Percentiles rank a stretch among this genome's conserved stretches.
Conservation (phyloP, 2,329 filamentous ascomycete species). For the Exophiala xenobiotica region DNA sequence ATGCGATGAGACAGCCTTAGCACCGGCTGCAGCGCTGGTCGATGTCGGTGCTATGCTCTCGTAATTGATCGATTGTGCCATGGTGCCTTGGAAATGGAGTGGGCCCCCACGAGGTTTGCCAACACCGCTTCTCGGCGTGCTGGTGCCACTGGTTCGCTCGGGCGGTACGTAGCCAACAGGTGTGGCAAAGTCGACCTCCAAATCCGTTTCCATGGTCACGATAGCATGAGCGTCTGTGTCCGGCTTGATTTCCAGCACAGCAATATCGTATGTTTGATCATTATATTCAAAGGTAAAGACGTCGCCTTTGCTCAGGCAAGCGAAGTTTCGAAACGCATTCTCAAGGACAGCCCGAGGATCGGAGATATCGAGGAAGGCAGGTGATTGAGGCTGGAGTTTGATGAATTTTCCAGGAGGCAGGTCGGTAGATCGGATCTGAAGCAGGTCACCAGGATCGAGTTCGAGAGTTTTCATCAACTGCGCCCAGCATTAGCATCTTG, state of each 20-base stretch:
- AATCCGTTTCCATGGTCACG: constrained; percentile 92
- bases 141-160: constrained; percentile 74
- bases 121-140: constrained; percentile 69
- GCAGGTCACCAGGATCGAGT: constrained; percentile 87
- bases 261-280: constrained; percentile 87
- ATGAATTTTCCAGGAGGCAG: constrained; percentile 87
- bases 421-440: constrained; percentile 93
- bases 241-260: constrained; percentile 90
- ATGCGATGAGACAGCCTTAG: constrained; percentile 67
- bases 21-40: constrained; percentile 61
- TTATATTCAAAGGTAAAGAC: constrained; percentile 97
- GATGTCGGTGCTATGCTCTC: constrained; percentile 79
- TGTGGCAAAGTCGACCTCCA: constrained; percentile 92
- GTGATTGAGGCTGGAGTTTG: constrained; percentile 92
- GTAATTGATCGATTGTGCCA: constrained; percentile 99
- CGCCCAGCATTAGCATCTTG: constrained; percentile 10
- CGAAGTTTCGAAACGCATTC: constrained; percentile 93
- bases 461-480: constrained; percentile 91
- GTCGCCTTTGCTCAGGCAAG: constrained; percentile 87
- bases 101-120: constrained; percentile 64
- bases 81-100: constrained; percentile 81
- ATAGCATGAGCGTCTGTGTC: constrained; percentile 77
- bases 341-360: constrained; percentile 97
- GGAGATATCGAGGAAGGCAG: constrained; percentile 91
- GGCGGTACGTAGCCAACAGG: constrained; percentile 94